Conservation (phyloP, 73 alveolate species). For the Tetrahymena elliotti region DNA sequence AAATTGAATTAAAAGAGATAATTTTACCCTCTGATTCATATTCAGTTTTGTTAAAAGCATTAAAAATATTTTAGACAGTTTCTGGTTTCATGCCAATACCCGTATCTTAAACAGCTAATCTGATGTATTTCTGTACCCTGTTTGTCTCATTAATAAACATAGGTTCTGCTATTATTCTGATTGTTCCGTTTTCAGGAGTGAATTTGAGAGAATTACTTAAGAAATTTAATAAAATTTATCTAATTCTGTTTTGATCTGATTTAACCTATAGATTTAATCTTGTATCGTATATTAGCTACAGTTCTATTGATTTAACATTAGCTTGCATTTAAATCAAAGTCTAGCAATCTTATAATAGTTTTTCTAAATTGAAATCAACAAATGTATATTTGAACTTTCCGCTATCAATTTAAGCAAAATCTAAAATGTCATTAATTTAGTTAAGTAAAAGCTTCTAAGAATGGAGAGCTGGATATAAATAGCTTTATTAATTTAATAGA, state of each 20-base stretch:
- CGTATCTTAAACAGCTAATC: constrained; percentile 17
- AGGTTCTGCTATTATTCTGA: constrained; percentile 5
- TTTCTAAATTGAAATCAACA: neutral
- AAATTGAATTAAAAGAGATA: neutral
- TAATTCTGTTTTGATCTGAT: constrained; percentile 17
- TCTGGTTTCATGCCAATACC: constrained; percentile 25
- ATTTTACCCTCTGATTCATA: neutral
- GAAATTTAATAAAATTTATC: constrained; percentile 16
- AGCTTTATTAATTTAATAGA: neutral
- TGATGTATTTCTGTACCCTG: neutral
- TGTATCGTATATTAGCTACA: neutral
- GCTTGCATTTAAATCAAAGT: constrained; percentile 9
- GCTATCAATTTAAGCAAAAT: constrained; percentile 22
- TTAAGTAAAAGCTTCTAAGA: constrained; percentile 14
- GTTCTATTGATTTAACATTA: neutral
- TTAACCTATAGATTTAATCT: neutral
- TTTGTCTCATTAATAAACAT: neutral
- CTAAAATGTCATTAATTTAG: constrained; percentile 35
- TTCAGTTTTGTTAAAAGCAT: neutral
- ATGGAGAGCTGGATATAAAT: constrained; percentile 19
- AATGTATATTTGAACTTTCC: constrained; percentile 6
- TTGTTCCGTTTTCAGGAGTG: constrained; percentile 21
- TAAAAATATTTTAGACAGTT: neutral
- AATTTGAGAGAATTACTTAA: constrained; percentile 33
- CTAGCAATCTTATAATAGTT: neutral